Evolutionary conservation across 768 basidiomycete genomes (phyloP), one percentile per base, ranked within the genome.

Genomic region (Scleroderma bovista): DNA sequence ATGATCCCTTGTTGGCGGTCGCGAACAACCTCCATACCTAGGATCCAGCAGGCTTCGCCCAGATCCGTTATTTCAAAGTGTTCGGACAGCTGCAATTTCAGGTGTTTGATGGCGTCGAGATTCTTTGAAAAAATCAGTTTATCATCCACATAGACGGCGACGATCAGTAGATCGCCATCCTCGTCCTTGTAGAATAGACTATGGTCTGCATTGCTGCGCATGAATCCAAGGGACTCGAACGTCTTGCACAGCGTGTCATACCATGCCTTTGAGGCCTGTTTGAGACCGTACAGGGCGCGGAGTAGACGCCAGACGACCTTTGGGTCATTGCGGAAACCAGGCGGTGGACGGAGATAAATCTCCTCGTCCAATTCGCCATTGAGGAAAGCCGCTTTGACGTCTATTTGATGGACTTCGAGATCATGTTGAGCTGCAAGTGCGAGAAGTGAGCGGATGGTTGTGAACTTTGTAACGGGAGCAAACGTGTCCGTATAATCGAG

Each of bases 401-500:
- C 26, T 29, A 29, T 9, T 29, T 29, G 26, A 29, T 29, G 26
- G 26, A 29, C 12, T 23, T 49, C 22, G 6, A 43, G 48, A n/a
- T 41, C 19, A 26, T 32, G 42, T 1, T 47, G 2, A 2, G 36
- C 33, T 3, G 11, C 26, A 50, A 62, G 43, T 8, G 54, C 50
- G 0, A 65, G 48, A 13, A 61, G 20, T 8, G 54, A 32, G 0
- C 53, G 53, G 13, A 69, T 58, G 1, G 62, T 51, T 0, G 60
- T 48, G 11, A 59, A 56, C 32, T 55, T 52, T 3, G 51, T 57
- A 8, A 58, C 49, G 2, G 68, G 64, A 0, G 64, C 51, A 47
- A 66, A 71, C 1, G 60, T 72, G n/a, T 69, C 61, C 13, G 36
- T 45, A 47, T 60, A 74, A 44, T 73, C 67, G 9, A 69, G 23